A percentile compares a stretch with the other conserved stretches of the same genome.
phyloP scores from a whole-genome alignment of 805 yeast genomes.

The Naumovozyma baii region DNA sequence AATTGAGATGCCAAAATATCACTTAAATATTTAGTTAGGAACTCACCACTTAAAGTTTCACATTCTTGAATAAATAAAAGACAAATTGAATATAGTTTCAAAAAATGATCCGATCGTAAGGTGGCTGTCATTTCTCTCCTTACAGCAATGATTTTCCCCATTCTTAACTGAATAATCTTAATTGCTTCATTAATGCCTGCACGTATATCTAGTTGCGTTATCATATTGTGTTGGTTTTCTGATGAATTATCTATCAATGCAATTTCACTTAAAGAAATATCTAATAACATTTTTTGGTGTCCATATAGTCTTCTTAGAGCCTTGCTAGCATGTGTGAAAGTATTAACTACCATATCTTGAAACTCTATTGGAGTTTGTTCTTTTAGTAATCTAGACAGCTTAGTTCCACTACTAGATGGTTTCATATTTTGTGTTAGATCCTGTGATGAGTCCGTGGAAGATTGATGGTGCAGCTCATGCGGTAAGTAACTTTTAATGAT shows the following conservation, averaged over 20 bases:
- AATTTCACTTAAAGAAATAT: constrained; percentile 47
- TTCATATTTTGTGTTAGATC: neutral
- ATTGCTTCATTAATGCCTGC: constrained; percentile 57
- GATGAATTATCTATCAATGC: constrained; percentile 20
- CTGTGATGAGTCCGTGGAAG: neutral
- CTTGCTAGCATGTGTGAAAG: constrained; percentile 58
- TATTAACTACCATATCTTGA: constrained; percentile 53
- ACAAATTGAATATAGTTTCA: constrained; percentile 55
- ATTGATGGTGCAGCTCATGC: constrained; percentile 22
- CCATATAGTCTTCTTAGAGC: constrained; percentile 61
- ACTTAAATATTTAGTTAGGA: constrained; percentile 48
- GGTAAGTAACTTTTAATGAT: constrained; percentile 64
- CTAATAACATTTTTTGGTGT: constrained; percentile 73
- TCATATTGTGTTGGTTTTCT: constrained; percentile 26
- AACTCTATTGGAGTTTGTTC: constrained; percentile 67
- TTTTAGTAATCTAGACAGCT: constrained; percentile 42
- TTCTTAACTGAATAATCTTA: constrained; percentile 60
- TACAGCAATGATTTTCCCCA: constrained; percentile 69
- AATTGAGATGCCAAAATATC: constrained; percentile 61
- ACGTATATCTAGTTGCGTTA: constrained; percentile 59
- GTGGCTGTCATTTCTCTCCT: constrained; percentile 62
- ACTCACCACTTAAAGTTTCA: constrained; percentile 68
- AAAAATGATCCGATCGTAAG: constrained; percentile 49
- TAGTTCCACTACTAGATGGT: constrained; percentile 30
- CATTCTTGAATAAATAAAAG: constrained; percentile 71